phyloP scores from a whole-genome alignment of 2,329 filamentous ascomycete species.

The Aspergillus fijiensis region DNA sequence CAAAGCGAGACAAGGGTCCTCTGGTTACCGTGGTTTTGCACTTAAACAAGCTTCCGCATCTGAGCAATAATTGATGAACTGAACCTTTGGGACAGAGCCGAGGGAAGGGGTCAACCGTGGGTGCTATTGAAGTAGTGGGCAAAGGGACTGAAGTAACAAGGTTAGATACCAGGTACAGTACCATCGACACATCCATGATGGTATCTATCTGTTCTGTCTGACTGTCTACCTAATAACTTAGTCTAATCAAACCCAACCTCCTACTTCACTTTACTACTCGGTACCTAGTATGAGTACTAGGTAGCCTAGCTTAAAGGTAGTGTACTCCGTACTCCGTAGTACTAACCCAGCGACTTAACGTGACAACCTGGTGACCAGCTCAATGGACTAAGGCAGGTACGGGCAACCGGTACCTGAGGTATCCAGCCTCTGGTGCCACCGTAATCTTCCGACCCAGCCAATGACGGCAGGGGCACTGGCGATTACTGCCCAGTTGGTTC shows the following conservation, averaged over 20 bases:
- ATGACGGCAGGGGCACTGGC: slow-evolving; percentile 3
- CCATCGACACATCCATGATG: no score
- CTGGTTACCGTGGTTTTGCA: not conserved
- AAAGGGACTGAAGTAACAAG: no score
- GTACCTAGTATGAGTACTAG: not conserved
- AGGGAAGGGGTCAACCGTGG: not conserved
- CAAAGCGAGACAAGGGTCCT: not conserved
- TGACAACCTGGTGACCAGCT: no score
- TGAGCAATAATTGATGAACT: not conserved
- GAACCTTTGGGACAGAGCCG: not conserved
- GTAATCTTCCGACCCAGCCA: slow-evolving; percentile 5
- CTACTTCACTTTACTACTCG: not conserved
- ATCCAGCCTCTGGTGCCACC: not conserved
- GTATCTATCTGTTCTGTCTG: no score
- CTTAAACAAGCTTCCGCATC: not conserved
- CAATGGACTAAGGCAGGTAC: not conserved
- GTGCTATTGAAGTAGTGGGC: not conserved
- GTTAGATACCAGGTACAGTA: no score
- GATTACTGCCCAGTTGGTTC: slow-evolving; percentile 4
- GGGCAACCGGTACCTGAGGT: slow-evolving; percentile 3
- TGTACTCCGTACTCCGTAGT: no score
- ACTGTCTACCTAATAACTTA: no score
- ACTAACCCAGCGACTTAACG: no score
- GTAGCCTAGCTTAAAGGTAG: no score
- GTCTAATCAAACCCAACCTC: no score